A percentile compares a stretch with the other conserved stretches of the same genome.
phyloP scores from a whole-genome alignment of 108 stramenopile species.

The Nitzschia palea region DNA sequence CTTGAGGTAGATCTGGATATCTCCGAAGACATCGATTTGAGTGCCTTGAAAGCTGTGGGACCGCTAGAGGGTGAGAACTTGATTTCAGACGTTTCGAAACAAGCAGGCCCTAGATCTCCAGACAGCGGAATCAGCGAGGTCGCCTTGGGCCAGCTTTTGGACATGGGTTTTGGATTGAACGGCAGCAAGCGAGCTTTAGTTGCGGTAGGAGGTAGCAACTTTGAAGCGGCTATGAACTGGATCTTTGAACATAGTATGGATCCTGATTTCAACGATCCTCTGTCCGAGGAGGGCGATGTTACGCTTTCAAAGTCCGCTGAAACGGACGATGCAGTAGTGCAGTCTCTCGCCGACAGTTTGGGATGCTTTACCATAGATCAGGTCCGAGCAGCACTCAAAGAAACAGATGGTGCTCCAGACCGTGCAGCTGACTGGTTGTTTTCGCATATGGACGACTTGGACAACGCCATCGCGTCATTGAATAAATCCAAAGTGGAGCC shows the following conservation, averaged over 20 bases:
- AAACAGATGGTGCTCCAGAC: constrained; percentile 82
- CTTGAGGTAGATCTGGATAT: constrained; percentile 94
- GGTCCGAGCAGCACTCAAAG: constrained; percentile 86
- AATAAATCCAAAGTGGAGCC: constrained; percentile 26
- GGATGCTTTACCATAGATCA: constrained; percentile 92
- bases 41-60: constrained; percentile 58
- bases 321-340: constrained; percentile 68
- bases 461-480: constrained; percentile 83
- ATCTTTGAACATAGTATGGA: constrained; percentile 95
- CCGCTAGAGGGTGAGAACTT: constrained; percentile 85
- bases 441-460: constrained; percentile 92
- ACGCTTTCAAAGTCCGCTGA: constrained; percentile 33
- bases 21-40: constrained; percentile 85
- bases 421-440: constrained; percentile 98
- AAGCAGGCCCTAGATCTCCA: constrained; percentile 37
- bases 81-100: constrained; percentile 33
- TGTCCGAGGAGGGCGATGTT: constrained; percentile 55
- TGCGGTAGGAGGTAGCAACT: constrained; percentile 86
- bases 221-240: constrained; percentile 98
- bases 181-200: constrained; percentile 91
- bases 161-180: constrained; percentile 97
- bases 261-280: constrained; percentile 95
- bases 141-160: constrained; percentile 88
- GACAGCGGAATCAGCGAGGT: constrained; percentile 76
- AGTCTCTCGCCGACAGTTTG: constrained; percentile 82